phyloP scores from a whole-genome alignment of 1,139 yeast species.

The Kodamaea ohmeri region DNA sequence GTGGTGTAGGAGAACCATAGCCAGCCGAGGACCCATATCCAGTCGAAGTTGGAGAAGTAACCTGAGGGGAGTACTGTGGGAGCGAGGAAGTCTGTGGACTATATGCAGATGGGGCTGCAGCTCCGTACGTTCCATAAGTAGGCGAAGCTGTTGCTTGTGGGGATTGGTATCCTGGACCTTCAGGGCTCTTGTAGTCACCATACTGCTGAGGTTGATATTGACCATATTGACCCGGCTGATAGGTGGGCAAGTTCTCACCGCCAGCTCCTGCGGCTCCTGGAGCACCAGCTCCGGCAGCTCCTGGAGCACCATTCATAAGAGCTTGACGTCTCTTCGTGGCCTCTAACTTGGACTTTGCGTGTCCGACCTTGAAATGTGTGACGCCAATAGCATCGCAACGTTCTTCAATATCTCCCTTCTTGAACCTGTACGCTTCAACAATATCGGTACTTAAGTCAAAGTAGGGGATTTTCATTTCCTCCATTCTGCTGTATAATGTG shows the following conservation, averaged over 20 bases:
- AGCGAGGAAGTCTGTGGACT: constrained; percentile 20
- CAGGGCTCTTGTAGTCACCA: constrained; percentile 22
- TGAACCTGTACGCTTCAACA: constrained; percentile 69
- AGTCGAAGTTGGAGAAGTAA: constrained; percentile 13
- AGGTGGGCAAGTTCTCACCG: constrained; percentile 19
- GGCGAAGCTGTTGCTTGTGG: constrained; percentile 12
- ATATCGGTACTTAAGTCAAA: constrained; percentile 84
- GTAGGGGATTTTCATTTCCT: constrained; percentile 94
- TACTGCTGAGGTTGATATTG: constrained; percentile 15
- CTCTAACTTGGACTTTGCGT: constrained; percentile 79
- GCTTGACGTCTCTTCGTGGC: constrained; percentile 77
- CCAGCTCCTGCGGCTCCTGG: constrained; percentile 10
- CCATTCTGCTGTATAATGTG: constrained; percentile 86
- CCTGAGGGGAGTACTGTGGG: constrained; percentile 11
- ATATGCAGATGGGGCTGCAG: constrained; percentile 5
- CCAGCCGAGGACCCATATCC: constrained; percentile 13
- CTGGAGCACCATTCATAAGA: constrained; percentile 35
- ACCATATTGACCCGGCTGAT: constrained; percentile 23
- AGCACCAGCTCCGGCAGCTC: constrained; percentile 30
- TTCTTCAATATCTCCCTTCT: constrained; percentile 90
- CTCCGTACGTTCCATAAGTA: constrained; percentile 24
- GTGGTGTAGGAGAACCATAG: constrained; percentile 18
- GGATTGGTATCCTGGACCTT: constrained; percentile 10
- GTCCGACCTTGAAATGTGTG: constrained; percentile 87
- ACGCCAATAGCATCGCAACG: constrained; percentile 81